Evolutionary conservation across 352 stramenopile genomes (phyloP).

Genomic region (Phytopythium cucurbitacearum): DNA sequence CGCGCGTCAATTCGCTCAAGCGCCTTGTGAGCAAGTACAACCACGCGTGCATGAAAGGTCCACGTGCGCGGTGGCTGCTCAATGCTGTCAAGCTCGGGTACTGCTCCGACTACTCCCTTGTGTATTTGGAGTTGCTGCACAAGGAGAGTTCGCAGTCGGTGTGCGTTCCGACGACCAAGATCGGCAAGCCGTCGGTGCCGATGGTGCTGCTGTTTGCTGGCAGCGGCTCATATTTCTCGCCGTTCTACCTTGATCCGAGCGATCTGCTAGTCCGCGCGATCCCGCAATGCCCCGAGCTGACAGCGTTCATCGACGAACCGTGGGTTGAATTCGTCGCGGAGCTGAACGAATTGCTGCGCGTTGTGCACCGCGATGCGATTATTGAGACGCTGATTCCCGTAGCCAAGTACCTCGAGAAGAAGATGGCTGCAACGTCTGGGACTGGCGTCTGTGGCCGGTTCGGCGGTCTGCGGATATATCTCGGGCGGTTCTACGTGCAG

Average conservation of each 20-base stretch:
- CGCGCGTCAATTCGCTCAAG: constrained; percentile 77
- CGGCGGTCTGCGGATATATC: constrained; percentile 63
- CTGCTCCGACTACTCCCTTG: constrained; percentile 71
- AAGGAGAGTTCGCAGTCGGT: constrained; percentile 69
- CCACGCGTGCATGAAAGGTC: constrained; percentile 77
- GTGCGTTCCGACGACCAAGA: constrained; percentile 65
- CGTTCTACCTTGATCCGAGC: constrained; percentile 76
- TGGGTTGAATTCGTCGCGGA: constrained; percentile 85
- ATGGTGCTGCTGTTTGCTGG: constrained; percentile 76
- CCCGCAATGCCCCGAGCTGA: constrained; percentile 72
- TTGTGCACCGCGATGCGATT: constrained; percentile 60
- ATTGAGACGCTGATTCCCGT: constrained; percentile 62
- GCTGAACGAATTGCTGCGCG: constrained; percentile 67
- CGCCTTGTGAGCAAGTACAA: constrained; percentile 73
- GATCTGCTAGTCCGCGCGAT: constrained; percentile 76
- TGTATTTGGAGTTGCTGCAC: constrained; percentile 75
- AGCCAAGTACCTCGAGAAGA: constrained; percentile 57
- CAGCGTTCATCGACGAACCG: constrained; percentile 80
- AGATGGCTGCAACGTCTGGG: constrained; percentile 28
- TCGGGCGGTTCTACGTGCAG: constrained; percentile 72
- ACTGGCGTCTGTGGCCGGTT: constrained; percentile 35
- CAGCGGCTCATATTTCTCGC: constrained; percentile 73
- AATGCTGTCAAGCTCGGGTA: constrained; percentile 81
- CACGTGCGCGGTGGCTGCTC: constrained; percentile 54
- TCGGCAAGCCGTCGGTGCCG: constrained; percentile 67